Conservation (phyloP, 805 yeast species). For the Wickerhamomyces hampshirensis region DNA sequence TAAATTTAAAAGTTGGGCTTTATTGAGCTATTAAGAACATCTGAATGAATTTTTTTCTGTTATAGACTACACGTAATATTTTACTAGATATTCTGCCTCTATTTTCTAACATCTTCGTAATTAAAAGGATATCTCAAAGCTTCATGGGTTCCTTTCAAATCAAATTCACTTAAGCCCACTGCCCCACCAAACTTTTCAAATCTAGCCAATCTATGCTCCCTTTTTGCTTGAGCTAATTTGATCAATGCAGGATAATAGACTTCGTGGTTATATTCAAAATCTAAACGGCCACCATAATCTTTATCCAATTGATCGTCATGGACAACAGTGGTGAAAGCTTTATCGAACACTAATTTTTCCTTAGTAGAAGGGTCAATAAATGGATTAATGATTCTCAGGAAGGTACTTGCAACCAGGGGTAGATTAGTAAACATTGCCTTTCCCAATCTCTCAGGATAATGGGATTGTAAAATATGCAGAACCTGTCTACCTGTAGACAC, state of each 20-base stretch:
- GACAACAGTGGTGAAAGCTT: conserved; percentile 78
- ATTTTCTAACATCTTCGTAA: not conserved
- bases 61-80: not conserved
- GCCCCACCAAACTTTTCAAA: conserved; percentile 63
- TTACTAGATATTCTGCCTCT: not conserved
- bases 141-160: conserved; percentile 48
- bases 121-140: conserved; percentile 6
- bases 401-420: conserved; percentile 89
- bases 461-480: conserved; percentile 87
- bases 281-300: conserved; percentile 77
- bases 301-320: conserved; percentile 74
- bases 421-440: conserved; percentile 85
- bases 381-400: conserved; percentile 83
- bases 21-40: no score
- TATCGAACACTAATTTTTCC: conserved; percentile 85
- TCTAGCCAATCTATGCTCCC: conserved; percentile 55
- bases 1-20: no score
- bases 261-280: conserved; percentile 76
- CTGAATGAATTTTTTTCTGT: no score
- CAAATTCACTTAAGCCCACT: conserved; percentile 78
- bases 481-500: conserved; percentile 84
- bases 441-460: conserved; percentile 94
- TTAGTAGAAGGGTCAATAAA: conserved; percentile 93
- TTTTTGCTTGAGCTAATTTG: conserved; percentile 52
- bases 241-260: conserved; percentile 71